These are phyloP conservation scores for Trichoderma asperellum DNA, from an alignment of 2,329 filamentous ascomycete species.

Conservation along the genomic window DNA sequence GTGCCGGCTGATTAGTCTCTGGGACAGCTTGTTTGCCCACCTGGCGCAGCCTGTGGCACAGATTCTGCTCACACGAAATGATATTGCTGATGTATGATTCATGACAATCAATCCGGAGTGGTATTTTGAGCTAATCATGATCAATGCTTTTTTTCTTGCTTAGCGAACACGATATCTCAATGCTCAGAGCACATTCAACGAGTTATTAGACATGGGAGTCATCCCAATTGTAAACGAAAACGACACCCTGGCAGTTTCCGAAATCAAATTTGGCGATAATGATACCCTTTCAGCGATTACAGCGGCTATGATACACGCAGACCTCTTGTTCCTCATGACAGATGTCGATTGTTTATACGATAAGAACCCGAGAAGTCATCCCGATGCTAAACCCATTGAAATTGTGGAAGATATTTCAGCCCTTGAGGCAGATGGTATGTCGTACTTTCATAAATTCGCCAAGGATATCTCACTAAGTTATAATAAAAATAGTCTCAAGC, in stretches of 20 bases:
- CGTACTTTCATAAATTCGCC: neutral
- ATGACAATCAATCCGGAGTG: too few species aligned
- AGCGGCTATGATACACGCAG: constrained; percentile 94
- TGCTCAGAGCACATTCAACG: constrained; percentile 91
- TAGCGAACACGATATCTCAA: constrained; percentile 77
- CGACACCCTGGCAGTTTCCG: constrained; percentile 91
- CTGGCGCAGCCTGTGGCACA: constrained; percentile 90
- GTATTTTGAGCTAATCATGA: neutral
- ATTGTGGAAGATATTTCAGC: constrained; percentile 87
- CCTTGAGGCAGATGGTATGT: constrained; percentile 76
- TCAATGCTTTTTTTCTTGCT: neutral
- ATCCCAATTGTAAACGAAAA: constrained; percentile 99
- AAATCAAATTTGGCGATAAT: constrained; percentile 99
- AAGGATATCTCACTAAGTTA: constrained; percentile 30
- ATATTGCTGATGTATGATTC: constrained; percentile 82
- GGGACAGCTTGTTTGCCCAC: constrained; percentile 90
- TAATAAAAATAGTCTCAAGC: constrained; percentile 67
- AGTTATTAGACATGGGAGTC: constrained; percentile 90
- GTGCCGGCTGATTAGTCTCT: constrained; percentile 90
- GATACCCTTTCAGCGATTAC: constrained; percentile 97
- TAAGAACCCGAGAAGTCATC: constrained; percentile 85
- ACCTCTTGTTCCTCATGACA: constrained; percentile 97
- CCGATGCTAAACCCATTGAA: constrained; percentile 86
- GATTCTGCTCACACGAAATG: constrained; percentile 90
- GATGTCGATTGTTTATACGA: constrained; percentile 98